Base-by-base conservation (phyloP, 306 rosid genomes). In the Dryas drummondii region DNA sequence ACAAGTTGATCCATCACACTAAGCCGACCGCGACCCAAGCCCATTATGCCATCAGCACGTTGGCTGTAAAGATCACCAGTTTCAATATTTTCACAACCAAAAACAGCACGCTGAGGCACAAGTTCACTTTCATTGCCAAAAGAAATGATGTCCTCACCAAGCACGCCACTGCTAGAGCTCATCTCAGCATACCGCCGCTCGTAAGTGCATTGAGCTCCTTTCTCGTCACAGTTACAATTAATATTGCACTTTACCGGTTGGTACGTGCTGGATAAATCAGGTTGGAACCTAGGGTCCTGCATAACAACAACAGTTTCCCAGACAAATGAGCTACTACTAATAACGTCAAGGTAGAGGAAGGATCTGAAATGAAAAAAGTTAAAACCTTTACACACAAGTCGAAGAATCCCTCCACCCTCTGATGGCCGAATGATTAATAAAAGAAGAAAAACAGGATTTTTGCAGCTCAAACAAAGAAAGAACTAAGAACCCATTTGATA, bases 1-100 rank as follows among this genome's bases (percentile, higher is more conserved):
- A 80, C 89, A 72, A 85, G 86, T 46, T 85, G 89, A 56, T 85
- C 89, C 89, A 85, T 85, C 81, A 85, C 84, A 37, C 89, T 85
- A 65, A 85, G 86, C 40, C 26, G 69, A 42, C 89, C 89, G 5
- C 89, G 82, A 17, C 89, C 89, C 81, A 85, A 80, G 42, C 89
- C 89, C 63, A 85, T 82, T 72, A 85, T 85, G 32, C 89, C 89
- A 69, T 85, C 89, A 16, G 89, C 89, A 40, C 86, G 84, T 70
- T 85, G 89, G 70, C 82, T 79, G 68, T 82, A 85, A 48, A 85
- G 81, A 74, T 85, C 89, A n/a, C 89, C 89, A 6, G 84, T 85
- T 80, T 85, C 89, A 70, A 73, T 44, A 76, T 71, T 82, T 74
- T 85, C 89, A 67, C 89, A 85, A 19, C 89, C 89, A 70, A 85